Base-by-base conservation (phyloP, 371 early-diverging fungal genomes). In the Rhizopus microsporus region DNA sequence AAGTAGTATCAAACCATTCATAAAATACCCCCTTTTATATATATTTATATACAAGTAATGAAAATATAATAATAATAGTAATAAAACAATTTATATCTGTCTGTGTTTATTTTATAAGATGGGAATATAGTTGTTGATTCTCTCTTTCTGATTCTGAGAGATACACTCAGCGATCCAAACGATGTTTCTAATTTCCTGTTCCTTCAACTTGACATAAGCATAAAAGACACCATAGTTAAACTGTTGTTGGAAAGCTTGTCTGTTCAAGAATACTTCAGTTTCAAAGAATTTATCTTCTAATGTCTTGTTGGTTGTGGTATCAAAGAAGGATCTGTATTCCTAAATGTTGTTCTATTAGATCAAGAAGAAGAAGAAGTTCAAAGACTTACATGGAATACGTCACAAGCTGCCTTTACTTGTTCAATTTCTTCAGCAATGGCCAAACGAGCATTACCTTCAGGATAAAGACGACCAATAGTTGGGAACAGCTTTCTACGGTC, bases 91-190 rank as follows among this genome's bases (percentile, higher is more conserved):
- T 32, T 32, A 44, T 32, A 44, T 35, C 44, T 10, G 29, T 15
- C 23, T 6, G 12, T 50, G 15, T 51, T 47, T 10, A 3, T 38
- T 35, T 62, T 57, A 60, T 50, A 63, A 57, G 42, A 95, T 93
- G 30, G 91, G 84, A 51, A 97, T 94, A 74, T 94, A 97, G 67
- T 89, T 93, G 78, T 85, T 87, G 75, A 98, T 94, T 66, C 92
- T 83, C 54, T 96, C 96, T 82, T 92, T 95, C 66, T 97, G 95
- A 57, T 94, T 90, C 79, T 98, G 99, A 34, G 94, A 86, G 69
- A 99, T 96, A 77, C 99, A 99, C 78, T 99, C 99, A 31, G 97
- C 92, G 60, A 99, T 96, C 98, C 99, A 99, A 50, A 98, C 91
- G 70, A 99, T 93, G 78, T 98, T 99, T 59, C 98, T 87, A 53